These are phyloP conservation scores for Kurtzmaniella quercitrusa DNA, from an alignment of 1,139 yeast genomes.

Conservation along the genomic window DNA sequence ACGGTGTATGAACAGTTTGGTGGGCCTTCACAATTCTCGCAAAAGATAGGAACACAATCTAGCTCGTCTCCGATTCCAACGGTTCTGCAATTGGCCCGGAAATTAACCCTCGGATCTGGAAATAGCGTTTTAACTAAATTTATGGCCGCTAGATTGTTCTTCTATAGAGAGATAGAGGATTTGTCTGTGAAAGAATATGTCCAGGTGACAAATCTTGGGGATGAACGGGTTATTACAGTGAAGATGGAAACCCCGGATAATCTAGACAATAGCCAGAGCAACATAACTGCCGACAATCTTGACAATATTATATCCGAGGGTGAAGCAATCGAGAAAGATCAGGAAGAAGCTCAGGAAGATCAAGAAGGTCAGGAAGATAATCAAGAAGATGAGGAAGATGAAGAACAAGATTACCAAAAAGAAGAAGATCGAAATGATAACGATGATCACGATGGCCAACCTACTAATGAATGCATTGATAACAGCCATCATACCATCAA, in stretches of 20 bases:
- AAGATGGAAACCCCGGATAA: constrained; percentile 1
- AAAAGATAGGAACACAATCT: neutral
- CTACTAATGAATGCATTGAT: too few relatives aligned
- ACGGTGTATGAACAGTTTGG: constrained; percentile 18
- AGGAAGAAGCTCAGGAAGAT: too few relatives aligned
- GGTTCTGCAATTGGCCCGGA: neutral
- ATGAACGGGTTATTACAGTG: constrained; percentile 4
- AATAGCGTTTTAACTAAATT: constrained; percentile 7
- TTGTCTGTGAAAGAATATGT: constrained; percentile 1
- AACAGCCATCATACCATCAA: too few relatives aligned
- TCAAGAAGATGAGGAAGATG: neutral
- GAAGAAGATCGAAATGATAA: too few relatives aligned
- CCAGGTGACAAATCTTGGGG: constrained; percentile 3
- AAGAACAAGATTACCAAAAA: too few relatives aligned
- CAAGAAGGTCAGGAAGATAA: too few relatives aligned
- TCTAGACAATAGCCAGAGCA: neutral
- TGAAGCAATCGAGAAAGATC: neutral
- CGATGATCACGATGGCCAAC: too few relatives aligned
- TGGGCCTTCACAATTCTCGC: neutral
- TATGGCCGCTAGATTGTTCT: constrained; percentile 24
- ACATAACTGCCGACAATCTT: neutral
- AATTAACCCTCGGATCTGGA: constrained; percentile 3
- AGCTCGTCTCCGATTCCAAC: neutral
- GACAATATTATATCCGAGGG: too few relatives aligned
- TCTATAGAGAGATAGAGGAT: constrained; percentile 26